Evolutionary conservation across 192 early-diverging fungal genomes (phyloP), one percentile per base, ranked within the genome.

Genomic region (Rhizophlyctis rosea): DNA sequence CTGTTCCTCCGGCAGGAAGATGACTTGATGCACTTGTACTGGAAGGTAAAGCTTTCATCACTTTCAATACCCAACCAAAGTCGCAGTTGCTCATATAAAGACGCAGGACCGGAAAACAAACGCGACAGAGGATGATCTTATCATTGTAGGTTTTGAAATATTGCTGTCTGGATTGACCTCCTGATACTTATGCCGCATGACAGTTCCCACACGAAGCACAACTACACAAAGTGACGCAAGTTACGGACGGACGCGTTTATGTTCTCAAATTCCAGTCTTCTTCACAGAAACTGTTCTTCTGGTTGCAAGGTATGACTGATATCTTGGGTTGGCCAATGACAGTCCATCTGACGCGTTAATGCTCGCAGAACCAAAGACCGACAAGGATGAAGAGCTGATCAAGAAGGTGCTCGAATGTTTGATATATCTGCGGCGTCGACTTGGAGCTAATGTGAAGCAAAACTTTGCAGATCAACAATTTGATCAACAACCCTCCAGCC

Each of bases 221-320:
- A 34, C 69, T 90, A 25, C 81, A 73, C n/a, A 78, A 78, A 47
- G 81, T 80, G 14, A 47, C 53, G 47, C 79, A 81, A 68, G n/a
- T n/a, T n/a, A 65, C 77, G 0, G 54, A 77, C 23, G 90, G 85
- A 4, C 88, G 92, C 57, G 92, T 94, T 0, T 86, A 86, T 62
- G 76, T 94, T 50, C 74, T 94, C 21, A 86, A 85, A 67, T 94
- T 92, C 75, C 84, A 86, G 70, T 85, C 90, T 1, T 91, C 90
- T 18, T 80, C 74, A 54, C 86, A 88, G 72, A 84, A 85, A 29
- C 59, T 85, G 51, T 92, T 94, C 65, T 91, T 89, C 58, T 94
- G 92, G 92, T 81, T 91, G 76, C 92, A 94, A 61, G 67, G 67
- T 70, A 59, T 7, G 39, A 13, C 9, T 44, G 39, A 18, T 7